Base-by-base conservation (phyloP, 1,139 yeast genomes). In the Groenewaldozyma auringiensis region DNA sequence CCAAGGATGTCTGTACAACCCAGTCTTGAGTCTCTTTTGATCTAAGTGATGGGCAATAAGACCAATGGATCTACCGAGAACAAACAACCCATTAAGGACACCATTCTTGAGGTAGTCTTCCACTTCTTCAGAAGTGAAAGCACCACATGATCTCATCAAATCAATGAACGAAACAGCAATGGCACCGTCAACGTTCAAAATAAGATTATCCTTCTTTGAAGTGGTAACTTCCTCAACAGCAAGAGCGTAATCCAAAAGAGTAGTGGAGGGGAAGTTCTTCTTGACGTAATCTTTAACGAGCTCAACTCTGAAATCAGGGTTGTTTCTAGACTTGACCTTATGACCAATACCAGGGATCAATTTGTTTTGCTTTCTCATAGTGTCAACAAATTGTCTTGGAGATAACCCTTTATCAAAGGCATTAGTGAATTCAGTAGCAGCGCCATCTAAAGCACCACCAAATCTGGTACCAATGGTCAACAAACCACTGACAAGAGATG, bases 161-260 rank as follows among this genome's bases (percentile, higher is more conserved):
- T 70, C 74, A 43, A 70, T 69, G 50, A 70, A 70, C 31, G 71
- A 67, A 27, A 68, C 72, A 37, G 74, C 74, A 51, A 70, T 65
- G 44, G 71, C 70, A 49, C 74, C 74, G 47, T 70, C 74, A 38
- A 70, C 74, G 57, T 70, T 70, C 46, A 70, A 62, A 51, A 70
- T 70, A 44, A 70, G 61, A 58, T 69, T 70, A 51, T 70, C 74
- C 64, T 70, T 70, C 68, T 70, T 70, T 48, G 73, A 68, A 18
- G 74, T 70, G 50, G 74, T 70, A 45, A 70, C 74, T 50, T 69
- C 70, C 57, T 70, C 74, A 34, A 70, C 75, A 16, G 74, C 74
- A n/a, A 70, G 62, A 8, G 74, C 74, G 52, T 70, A 70, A 57
- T 70, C 74, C 34, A 70, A 61, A 56, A 70, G 51, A 41, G 66